phyloP scores from a whole-genome alignment of 352 stramenopile species.

The Thraustochytrium sp. region DNA sequence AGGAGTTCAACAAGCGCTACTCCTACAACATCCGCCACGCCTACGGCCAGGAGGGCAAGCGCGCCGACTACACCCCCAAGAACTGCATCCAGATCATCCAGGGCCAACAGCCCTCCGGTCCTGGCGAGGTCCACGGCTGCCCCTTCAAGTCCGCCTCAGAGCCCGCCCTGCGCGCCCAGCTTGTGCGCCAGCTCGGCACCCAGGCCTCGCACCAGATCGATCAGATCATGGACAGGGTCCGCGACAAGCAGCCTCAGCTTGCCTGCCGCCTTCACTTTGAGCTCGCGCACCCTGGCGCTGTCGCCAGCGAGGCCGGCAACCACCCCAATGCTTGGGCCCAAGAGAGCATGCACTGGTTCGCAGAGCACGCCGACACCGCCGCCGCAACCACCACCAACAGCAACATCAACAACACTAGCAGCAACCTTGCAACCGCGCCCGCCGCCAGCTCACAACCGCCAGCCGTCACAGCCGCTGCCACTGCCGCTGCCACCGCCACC shows the following conservation, averaged over 20 bases:
- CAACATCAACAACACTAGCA: not conserved
- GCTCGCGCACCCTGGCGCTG: slow-evolving; percentile 72
- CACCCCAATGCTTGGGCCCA: slow-evolving; percentile 98
- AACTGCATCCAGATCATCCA: slow-evolving; percentile 91
- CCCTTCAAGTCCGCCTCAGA: slow-evolving; percentile 93
- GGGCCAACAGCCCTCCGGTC: slow-evolving; percentile 77
- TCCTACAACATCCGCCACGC: slow-evolving; percentile 97
- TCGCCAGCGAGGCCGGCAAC: slow-evolving; percentile 85
- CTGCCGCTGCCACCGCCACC: too few relatives aligned
- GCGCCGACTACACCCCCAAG: slow-evolving; percentile 87
- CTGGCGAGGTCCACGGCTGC: slow-evolving; percentile 91
- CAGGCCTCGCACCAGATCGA: slow-evolving; percentile 73
- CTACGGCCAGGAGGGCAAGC: slow-evolving; percentile 98
- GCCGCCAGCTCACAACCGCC: not conserved
- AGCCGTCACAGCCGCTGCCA: not conserved
- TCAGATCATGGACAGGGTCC: slow-evolving; percentile 80
- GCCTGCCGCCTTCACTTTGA: slow-evolving; percentile 97
- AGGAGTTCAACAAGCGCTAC: slow-evolving; percentile 98
- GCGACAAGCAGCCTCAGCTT: slow-evolving; percentile 92
- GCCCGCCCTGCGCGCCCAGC: slow-evolving; percentile 76
- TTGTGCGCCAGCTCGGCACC: slow-evolving; percentile 64
- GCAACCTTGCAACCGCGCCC: too few relatives aligned
- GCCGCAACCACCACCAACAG: not conserved
- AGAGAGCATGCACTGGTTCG: slow-evolving; percentile 86
- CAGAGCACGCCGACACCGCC: slow-evolving; percentile 35